Evolutionary conservation across 192 early-diverging fungal genomes (phyloP).

Genomic region (Pilaira anomala): DNA sequence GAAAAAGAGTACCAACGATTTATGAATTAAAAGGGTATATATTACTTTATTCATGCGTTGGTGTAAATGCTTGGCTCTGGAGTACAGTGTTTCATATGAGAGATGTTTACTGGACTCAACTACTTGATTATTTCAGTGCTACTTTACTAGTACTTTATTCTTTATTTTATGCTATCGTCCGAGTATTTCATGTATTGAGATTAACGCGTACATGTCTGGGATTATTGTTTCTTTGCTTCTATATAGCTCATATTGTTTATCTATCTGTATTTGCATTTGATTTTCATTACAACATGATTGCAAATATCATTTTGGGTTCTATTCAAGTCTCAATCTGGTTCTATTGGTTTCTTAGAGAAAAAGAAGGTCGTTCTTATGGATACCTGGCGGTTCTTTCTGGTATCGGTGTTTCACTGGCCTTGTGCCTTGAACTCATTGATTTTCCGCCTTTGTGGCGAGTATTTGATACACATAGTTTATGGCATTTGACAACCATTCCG

Average conservation of each 20-base stretch:
- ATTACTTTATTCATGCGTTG: slow-evolving; percentile 53
- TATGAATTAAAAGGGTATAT: slow-evolving; percentile 52
- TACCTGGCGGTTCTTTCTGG: slow-evolving; percentile 63
- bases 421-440: slow-evolving; percentile 88
- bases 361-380: slow-evolving; percentile 50
- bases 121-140: slow-evolving; percentile 93
- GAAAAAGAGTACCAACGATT: slow-evolving; percentile 35
- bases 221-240: slow-evolving; percentile 20
- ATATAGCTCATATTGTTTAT: slow-evolving; percentile 66
- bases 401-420: slow-evolving; percentile 61
- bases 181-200: slow-evolving; percentile 49
- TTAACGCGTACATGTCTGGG: slow-evolving; percentile 42
- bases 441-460: slow-evolving; percentile 81
- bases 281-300: slow-evolving; percentile 93
- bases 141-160: slow-evolving; percentile 73
- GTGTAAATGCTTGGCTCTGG: slow-evolving; percentile 86
- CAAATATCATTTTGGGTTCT: slow-evolving; percentile 70
- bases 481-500: slow-evolving; percentile 91
- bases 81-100: slow-evolving; percentile 87
- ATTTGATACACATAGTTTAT: slow-evolving; percentile 91
- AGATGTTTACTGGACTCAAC: slow-evolving; percentile 84
- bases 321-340: slow-evolving; percentile 76
- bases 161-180: slow-evolving; percentile 62
- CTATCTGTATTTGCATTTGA: slow-evolving; percentile 78
- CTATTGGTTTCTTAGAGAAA: slow-evolving; percentile 52